Conservation (phyloP, 371 early-diverging fungal species). For the Mucor mucedo region DNA sequence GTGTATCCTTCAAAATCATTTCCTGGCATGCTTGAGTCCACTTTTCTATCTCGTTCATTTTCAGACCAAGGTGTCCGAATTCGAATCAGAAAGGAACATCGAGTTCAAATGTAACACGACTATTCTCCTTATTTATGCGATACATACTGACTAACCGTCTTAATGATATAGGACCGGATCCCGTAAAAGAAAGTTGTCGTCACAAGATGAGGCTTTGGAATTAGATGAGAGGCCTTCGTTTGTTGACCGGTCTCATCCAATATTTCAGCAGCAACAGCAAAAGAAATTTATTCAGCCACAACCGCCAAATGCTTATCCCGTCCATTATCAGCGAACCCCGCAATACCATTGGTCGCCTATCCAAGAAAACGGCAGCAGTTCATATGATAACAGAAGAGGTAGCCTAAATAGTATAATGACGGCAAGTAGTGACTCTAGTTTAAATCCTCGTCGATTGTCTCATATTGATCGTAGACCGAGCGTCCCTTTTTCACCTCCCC, state of each 20-base stretch:
- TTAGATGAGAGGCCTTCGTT: slow-evolving; percentile 3
- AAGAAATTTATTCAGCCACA: not conserved
- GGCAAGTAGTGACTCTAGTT: not conserved
- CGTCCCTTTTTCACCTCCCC: slow-evolving; percentile 29
- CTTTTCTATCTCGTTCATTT: slow-evolving; percentile 81
- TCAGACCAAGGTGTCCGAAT: slow-evolving; percentile 93
- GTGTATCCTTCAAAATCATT: slow-evolving; percentile 87
- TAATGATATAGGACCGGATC: slow-evolving; percentile 16
- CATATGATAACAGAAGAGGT: slow-evolving; percentile 2
- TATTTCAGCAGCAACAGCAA: slow-evolving; percentile 1
- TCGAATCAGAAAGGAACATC: slow-evolving; percentile 71
- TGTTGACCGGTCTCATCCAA: slow-evolving; percentile 1
- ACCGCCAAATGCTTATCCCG: not conserved
- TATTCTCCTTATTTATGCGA: slow-evolving; percentile 1
- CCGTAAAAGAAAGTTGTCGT: slow-evolving; percentile 30
- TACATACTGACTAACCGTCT: not conserved
- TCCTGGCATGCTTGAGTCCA: slow-evolving; percentile 88
- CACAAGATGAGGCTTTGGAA: slow-evolving; percentile 15
- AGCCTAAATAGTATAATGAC: slow-evolving; percentile 2
- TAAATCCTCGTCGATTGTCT: not conserved
- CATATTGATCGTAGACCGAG: slow-evolving; percentile 14
- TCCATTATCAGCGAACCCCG: not conserved
- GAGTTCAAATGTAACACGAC: slow-evolving; percentile 33
- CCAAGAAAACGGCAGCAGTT: not conserved
- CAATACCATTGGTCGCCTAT: slow-evolving; percentile 1